phyloP scores from a whole-genome alignment of 306 rosid genomes.

The Citrullus mucosospermus region DNA sequence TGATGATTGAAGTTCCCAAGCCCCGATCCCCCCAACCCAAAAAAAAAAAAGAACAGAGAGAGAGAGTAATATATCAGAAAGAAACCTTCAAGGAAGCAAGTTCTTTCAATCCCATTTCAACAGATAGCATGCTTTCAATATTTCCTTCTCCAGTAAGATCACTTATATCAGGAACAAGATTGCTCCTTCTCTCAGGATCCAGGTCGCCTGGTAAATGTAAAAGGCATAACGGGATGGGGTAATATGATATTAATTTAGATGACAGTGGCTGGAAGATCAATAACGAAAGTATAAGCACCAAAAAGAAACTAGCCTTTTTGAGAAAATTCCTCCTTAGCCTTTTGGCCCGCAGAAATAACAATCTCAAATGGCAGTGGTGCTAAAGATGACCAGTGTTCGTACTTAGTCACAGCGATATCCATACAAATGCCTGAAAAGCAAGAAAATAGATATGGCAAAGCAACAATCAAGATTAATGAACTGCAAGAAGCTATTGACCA shows the following conservation, averaged over 20 bases:
- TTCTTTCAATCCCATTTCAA: slow-evolving; percentile 93
- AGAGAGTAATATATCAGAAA: slow-evolving; percentile 11
- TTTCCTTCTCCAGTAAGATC: slow-evolving; percentile 96
- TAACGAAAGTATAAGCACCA: slow-evolving; percentile 8
- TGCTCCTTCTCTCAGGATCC: slow-evolving; percentile 56
- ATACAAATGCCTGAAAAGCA: slow-evolving; percentile 68
- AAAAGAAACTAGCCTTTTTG: slow-evolving; percentile 54
- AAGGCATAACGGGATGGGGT: slow-evolving; percentile 11
- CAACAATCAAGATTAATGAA: slow-evolving; percentile 6
- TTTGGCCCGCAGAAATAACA: slow-evolving; percentile 94
- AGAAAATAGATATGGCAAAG: slow-evolving; percentile 18
- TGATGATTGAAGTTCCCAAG: not conserved
- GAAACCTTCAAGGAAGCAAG: slow-evolving; percentile 85
- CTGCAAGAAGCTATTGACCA: slow-evolving; percentile 5
- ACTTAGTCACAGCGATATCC: slow-evolving; percentile 79
- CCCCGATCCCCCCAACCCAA: not conserved
- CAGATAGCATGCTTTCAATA: slow-evolving; percentile 90
- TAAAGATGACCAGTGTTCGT: slow-evolving; percentile 89
- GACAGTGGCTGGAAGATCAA: slow-evolving; percentile 1
- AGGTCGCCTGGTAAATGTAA: slow-evolving; percentile 44
- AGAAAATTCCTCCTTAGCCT: slow-evolving; percentile 89
- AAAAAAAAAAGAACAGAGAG: not conserved
- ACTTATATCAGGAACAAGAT: slow-evolving; percentile 56
- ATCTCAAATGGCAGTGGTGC: slow-evolving; percentile 99
- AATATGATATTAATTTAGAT: not conserved